Evolutionary conservation across 805 yeast genomes (phyloP), one percentile per base, ranked within the genome.

Genomic region (baker's yeast (Saccharomyces cerevisiae)): DNA sequence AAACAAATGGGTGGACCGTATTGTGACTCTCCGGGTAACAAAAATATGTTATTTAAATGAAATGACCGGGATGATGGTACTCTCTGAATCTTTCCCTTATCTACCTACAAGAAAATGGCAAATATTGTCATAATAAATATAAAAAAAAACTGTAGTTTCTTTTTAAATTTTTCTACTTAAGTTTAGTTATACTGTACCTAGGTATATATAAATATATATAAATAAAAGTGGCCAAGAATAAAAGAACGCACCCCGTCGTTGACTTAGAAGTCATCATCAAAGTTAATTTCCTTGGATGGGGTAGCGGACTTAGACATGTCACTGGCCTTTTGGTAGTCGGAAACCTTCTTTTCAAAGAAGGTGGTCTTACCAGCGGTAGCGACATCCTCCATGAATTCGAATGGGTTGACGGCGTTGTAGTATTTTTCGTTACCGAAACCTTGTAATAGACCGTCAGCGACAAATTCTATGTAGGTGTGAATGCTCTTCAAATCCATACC

Each of bases 301-400:
- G 82, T 79, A 63, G 75, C 73, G 53, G 81, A 70, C 61, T 79
- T 78, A 62, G 95, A 90, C 94, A 90, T 89, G 66, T 91, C 97
- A 76, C 97, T 97, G 55, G 97, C 97, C 79, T 91, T 92, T 76
- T 91, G 97, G 78, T 91, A 91, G 75, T 92, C 98, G 56, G 96
- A 86, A 54, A 92, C 98, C 76, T 97, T 87, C 82, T 92, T 92
- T 80, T 92, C 98, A 70, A 92, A 92, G 82, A 92, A 92, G 80
- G 91, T 92, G 65, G 97, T 90, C 82, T 92, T 92, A 75, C 98
- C 98, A 55, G 97, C 94, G 64, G 92, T 82, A 13, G 97, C 89
- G 66, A 89, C 89, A 78, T 89, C 89, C 78, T 92, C 99, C 98
- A 92, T 92, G 70, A 91, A 92, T 73, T 91, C 97, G 72, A 91